These are phyloP conservation scores for Backusella macrospora DNA, from an alignment of 192 early-diverging fungal species.

Conservation along the genomic window DNA sequence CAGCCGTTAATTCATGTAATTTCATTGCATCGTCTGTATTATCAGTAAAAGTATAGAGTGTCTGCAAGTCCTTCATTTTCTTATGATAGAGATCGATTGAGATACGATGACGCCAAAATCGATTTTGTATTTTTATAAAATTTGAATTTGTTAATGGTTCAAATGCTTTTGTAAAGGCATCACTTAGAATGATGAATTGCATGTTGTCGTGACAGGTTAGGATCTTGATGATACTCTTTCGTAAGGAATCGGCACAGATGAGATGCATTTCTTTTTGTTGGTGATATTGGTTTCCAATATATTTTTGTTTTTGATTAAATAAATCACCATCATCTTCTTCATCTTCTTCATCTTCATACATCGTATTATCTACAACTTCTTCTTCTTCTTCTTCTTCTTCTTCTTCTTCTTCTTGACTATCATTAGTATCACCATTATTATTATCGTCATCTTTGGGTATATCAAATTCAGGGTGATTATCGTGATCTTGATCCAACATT, in stretches of 20 bases:
- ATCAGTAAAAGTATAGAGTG: slow-evolving; percentile 8
- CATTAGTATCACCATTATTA: background rate
- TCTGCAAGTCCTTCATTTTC: background rate
- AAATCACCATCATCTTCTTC: background rate
- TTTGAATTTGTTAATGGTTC: background rate
- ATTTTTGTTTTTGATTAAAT: too few species aligned
- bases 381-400: background rate
- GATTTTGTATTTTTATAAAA: too few species aligned
- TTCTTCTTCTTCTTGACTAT: background rate
- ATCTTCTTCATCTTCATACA: background rate
- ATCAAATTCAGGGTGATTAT: too few species aligned
- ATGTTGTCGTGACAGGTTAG: slow-evolving; percentile 13
- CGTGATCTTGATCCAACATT: background rate
- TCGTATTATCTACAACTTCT: too few species aligned
- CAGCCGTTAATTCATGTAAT: slow-evolving; percentile 11
- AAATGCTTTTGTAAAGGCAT: slow-evolving; percentile 6
- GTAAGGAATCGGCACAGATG: background rate
- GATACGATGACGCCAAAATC: background rate
- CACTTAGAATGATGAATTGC: background rate
- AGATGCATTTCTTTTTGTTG: background rate
- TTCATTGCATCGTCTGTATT: slow-evolving; percentile 13
- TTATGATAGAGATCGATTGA: background rate
- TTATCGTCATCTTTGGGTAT: background rate
- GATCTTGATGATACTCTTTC: background rate
- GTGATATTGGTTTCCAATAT: background rate